These are phyloP conservation scores for Macrophomina tecta DNA, from an alignment of 2,329 filamentous ascomycete species.

Conservation along the genomic window DNA sequence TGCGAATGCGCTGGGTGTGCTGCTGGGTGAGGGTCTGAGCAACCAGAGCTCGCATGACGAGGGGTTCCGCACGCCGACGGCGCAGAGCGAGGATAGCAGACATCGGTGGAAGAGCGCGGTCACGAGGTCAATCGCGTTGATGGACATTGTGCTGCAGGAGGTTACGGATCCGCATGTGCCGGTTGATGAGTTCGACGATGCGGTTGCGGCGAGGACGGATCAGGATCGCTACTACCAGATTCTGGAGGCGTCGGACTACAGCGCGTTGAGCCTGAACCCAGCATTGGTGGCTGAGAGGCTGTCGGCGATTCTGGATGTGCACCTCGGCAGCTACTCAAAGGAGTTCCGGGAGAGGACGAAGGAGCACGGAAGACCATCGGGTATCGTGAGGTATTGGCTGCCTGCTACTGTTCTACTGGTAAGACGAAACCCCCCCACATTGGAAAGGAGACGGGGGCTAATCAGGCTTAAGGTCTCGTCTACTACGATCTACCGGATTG, in stretches of 20 bases:
- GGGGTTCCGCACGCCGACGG: constrained; percentile 51
- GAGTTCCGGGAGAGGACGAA: constrained; percentile 63
- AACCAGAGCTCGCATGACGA: constrained; percentile 65
- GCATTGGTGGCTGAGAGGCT: constrained; percentile 71
- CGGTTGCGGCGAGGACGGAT: constrained; percentile 62
- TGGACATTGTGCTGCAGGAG: constrained; percentile 82
- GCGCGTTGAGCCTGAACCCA: constrained; percentile 44
- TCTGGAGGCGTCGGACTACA: constrained; percentile 41
- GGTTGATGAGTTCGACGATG: constrained; percentile 61
- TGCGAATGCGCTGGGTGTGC: constrained; percentile 82
- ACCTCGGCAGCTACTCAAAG: constrained; percentile 70
- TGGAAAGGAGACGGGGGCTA: constrained; percentile 30
- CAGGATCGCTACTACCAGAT: constrained; percentile 54
- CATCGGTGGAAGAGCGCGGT: constrained; percentile 75
- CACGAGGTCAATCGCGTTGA: constrained; percentile 79
- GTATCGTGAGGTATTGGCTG: constrained; percentile 85
- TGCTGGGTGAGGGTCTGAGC: constrained; percentile 84
- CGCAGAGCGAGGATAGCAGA: constrained; percentile 51
- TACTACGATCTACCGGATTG: constrained; percentile 80
- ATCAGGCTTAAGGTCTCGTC: constrained; percentile 61
- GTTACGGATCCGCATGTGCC: constrained; percentile 66
- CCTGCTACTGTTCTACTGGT: constrained; percentile 69
- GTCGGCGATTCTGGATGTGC: constrained; percentile 69
- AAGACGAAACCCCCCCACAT: neutral
- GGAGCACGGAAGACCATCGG: constrained; percentile 76